phyloP scores from a whole-genome alignment of 257 asterid species.

The Knoxia roxburghii region DNA sequence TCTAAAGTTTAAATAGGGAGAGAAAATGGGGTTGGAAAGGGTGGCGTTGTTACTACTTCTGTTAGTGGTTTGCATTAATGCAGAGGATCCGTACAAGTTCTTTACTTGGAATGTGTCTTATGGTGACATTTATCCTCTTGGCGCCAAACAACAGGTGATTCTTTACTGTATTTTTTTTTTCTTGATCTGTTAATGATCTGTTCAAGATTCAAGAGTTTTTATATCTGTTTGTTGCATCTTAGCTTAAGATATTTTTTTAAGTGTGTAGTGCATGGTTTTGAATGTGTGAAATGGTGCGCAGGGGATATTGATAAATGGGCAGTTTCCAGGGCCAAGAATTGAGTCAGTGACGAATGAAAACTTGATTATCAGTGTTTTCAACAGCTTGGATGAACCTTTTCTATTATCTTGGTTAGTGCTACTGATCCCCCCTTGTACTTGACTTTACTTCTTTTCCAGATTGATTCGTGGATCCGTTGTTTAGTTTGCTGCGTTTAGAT shows the following conservation, averaged over 20 bases:
- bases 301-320: constrained; percentile 52
- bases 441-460: neutral
- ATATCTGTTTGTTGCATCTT: neutral
- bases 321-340: constrained; percentile 45
- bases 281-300: constrained; percentile 15
- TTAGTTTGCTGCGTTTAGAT: neutral
- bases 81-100: constrained; percentile 36
- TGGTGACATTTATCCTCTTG: constrained; percentile 49
- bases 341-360: constrained; percentile 39
- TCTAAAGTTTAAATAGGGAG: neutral
- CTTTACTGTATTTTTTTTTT: neutral
- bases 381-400: constrained; percentile 41
- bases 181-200: neutral
- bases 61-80: constrained; percentile 17
- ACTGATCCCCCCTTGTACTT: neutral
- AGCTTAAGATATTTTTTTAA: neutral
- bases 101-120: constrained; percentile 42
- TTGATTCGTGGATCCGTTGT: neutral
- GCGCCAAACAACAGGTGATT: constrained; percentile 43
- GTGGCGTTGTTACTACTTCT: constrained; percentile 12
- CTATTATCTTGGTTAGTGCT: constrained; percentile 35
- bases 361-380: constrained; percentile 34
- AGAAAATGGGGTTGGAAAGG: constrained; percentile 10
- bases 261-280: neutral
- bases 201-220: neutral